Percentiles rank a stretch among this genome's conserved stretches.
Evolutionary conservation across 768 basidiomycete genomes (phyloP).

Genomic region (Rhodotorula diobovata): DNA sequence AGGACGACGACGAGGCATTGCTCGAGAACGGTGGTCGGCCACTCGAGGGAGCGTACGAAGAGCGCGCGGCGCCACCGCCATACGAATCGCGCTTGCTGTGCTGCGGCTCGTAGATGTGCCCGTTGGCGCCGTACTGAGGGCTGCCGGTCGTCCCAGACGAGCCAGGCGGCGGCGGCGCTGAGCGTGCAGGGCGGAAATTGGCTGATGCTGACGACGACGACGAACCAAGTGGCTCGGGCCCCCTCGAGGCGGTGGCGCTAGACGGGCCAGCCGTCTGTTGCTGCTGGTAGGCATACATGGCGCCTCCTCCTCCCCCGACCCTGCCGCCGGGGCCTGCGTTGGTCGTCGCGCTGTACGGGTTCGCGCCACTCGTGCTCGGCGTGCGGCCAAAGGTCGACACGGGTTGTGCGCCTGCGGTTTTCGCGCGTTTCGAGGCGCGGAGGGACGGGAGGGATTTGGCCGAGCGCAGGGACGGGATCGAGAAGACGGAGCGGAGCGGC

Average conservation of each 20-base stretch:
- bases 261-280: neutral
- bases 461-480: conserved; percentile 3
- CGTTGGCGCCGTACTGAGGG: neutral
- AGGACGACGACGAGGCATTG: neutral
- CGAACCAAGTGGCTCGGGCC: too few species aligned
- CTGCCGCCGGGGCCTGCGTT: neutral
- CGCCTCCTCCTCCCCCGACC: conserved; percentile 1
- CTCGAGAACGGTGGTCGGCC: conserved; percentile 21
- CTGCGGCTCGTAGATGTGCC: conserved; percentile 9
- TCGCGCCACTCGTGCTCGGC: conserved; percentile 4
- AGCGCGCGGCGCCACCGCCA: conserved; percentile 13
- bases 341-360: conserved; percentile 3
- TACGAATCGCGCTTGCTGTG: conserved; percentile 8
- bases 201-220: too few species aligned
- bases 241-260: neutral
- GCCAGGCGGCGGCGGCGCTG: conserved; percentile 11
- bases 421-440: conserved; percentile 20
- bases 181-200: conserved; percentile 13
- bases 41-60: conserved; percentile 21
- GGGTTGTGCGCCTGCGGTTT: conserved; percentile 34
- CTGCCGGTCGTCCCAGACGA: neutral
- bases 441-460: conserved; percentile 9
- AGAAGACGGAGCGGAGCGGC: neutral
- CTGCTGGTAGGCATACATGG: conserved; percentile 4
- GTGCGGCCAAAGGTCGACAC: conserved; percentile 9